Evolutionary conservation across 106 monocot species (phyloP).

Genomic region (Dendrobium officinale): DNA sequence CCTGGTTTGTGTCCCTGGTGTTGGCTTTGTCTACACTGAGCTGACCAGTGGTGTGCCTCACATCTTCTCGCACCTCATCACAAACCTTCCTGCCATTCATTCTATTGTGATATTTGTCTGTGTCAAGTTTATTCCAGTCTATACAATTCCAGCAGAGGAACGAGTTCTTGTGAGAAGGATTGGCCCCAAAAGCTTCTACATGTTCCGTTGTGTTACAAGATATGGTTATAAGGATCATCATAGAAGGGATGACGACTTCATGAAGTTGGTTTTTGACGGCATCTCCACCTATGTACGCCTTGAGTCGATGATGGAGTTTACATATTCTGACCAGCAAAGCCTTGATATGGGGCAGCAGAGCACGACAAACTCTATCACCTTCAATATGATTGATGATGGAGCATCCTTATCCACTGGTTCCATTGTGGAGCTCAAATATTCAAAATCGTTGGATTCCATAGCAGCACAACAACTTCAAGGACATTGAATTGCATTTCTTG

Average conservation of each 20-base stretch:
- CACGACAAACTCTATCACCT: neutral
- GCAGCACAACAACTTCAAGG: constrained; percentile 13
- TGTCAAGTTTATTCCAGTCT: constrained; percentile 38
- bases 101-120: constrained; percentile 37
- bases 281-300: constrained; percentile 38
- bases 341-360: neutral
- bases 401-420: constrained; percentile 9
- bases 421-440: neutral
- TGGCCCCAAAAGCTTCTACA: constrained; percentile 29
- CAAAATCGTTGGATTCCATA: constrained; percentile 32
- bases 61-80: constrained; percentile 45
- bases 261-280: constrained; percentile 63
- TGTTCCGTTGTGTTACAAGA: constrained; percentile 40
- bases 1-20: constrained; percentile 33
- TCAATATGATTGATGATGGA: constrained; percentile 7
- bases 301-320: constrained; percentile 59
- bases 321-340: constrained; percentile 49
- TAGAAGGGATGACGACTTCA: constrained; percentile 29
- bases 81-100: constrained; percentile 47
- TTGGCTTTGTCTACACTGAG: constrained; percentile 46
- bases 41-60: constrained; percentile 35
- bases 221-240: constrained; percentile 52
- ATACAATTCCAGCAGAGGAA: constrained; percentile 26
- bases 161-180: constrained; percentile 36
- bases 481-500: constrained; percentile 67